These are phyloP conservation scores for Bryum argenteum DNA, from an alignment of 225 moss, liverwort and hornwort species.

Conservation along the genomic window DNA sequence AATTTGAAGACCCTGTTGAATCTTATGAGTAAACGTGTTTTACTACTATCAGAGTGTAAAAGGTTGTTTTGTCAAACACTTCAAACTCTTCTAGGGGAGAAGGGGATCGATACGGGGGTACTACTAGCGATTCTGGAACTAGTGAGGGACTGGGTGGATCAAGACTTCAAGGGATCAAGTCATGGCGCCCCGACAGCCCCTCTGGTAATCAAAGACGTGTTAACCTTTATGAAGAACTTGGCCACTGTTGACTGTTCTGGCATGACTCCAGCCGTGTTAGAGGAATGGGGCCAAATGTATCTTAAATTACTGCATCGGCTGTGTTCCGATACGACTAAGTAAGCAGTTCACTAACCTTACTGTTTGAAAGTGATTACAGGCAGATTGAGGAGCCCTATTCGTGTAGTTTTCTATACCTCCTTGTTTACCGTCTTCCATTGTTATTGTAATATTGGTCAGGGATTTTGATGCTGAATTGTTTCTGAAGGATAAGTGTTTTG, in stretches of 20 bases:
- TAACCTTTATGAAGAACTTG: constrained; percentile 90
- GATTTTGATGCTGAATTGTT: constrained; percentile 16
- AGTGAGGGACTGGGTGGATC: constrained; percentile 94
- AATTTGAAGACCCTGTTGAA: constrained; percentile 83
- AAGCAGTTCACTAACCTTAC: constrained; percentile 28
- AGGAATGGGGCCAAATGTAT: constrained; percentile 96
- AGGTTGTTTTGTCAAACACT: constrained; percentile 72
- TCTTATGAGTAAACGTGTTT: constrained; percentile 82
- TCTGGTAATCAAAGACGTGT: constrained; percentile 87
- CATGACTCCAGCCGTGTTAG: constrained; percentile 68
- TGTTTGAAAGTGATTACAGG: background rate
- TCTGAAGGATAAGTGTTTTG: constrained; percentile 18
- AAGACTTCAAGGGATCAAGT: constrained; percentile 93
- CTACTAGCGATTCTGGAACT: constrained; percentile 83
- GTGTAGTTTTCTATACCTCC: constrained; percentile 18
- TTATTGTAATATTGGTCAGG: background rate
- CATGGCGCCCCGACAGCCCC: constrained; percentile 70
- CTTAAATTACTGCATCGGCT: constrained; percentile 91
- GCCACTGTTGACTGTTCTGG: constrained; percentile 89
- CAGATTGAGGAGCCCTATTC: constrained; percentile 5
- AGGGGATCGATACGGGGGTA: constrained; percentile 92
- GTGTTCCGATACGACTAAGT: constrained; percentile 96
- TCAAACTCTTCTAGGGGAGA: constrained; percentile 81
- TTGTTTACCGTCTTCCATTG: constrained; percentile 19
- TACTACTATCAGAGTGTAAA: constrained; percentile 77